Evolutionary conservation across 2,329 filamentous ascomycete genomes (phyloP).

Genomic region (Fusarium vanettenii): DNA sequence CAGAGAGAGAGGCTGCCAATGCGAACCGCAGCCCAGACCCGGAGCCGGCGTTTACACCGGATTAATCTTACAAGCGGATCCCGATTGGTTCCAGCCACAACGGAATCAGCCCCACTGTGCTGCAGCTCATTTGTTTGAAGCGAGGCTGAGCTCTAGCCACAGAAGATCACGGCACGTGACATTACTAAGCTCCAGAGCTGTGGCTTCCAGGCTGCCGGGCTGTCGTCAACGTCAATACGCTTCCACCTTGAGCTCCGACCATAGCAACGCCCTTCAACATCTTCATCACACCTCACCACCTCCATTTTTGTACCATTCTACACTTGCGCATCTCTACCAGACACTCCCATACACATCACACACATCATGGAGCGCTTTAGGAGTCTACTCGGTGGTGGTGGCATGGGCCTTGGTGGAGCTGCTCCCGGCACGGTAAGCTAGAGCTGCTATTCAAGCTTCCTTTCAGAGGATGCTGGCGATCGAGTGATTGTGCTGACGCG

Average conservation of each 20-base stretch:
- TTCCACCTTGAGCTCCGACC: conserved; percentile 40
- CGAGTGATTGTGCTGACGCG: conserved; percentile 13
- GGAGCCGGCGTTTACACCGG: conserved; percentile 37
- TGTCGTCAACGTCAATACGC: conserved; percentile 49
- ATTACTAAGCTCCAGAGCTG: conserved; percentile 44
- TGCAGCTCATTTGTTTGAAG: background rate
- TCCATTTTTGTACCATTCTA: background rate
- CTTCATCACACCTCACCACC: conserved; percentile 13
- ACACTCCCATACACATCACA: conserved; percentile 15
- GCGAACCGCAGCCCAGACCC: conserved; percentile 33
- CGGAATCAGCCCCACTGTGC: background rate
- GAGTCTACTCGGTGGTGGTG: conserved; percentile 83
- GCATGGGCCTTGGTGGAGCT: conserved; percentile 71
- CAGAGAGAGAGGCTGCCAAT: conserved; percentile 32
- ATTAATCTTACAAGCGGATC: conserved; percentile 35
- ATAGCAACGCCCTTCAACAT: conserved; percentile 32
- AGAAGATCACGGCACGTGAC: conserved; percentile 36
- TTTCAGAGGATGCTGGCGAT: background rate
- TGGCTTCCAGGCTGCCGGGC: conserved; percentile 49
- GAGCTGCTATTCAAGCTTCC: conserved; percentile 23
- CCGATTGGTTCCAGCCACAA: conserved; percentile 18
- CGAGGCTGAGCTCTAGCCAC: conserved; percentile 26
- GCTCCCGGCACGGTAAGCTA: conserved; percentile 54
- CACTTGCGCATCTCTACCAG: background rate
- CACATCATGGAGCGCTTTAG: conserved; percentile 88